A percentile compares a stretch with the other conserved stretches of the same genome.
These are phyloP conservation scores for Talaromyces rugulosus DNA, from an alignment of 2,329 filamentous ascomycete genomes.

Conservation along the genomic window DNA sequence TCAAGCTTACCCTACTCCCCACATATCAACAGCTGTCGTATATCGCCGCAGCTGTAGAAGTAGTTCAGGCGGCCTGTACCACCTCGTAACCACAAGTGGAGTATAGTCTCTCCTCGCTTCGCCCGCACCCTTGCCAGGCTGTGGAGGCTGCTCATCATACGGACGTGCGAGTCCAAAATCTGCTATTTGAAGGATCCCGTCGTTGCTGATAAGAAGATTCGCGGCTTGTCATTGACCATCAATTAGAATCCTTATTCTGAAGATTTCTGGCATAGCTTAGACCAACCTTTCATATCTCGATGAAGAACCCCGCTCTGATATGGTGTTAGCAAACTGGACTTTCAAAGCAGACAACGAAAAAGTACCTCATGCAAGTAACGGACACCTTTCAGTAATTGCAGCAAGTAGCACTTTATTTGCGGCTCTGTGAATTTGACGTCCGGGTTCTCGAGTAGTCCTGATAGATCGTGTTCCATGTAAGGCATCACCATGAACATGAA, in stretches of 20 bases:
- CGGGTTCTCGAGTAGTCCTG: slow-evolving; percentile 91
- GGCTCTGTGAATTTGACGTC: slow-evolving; percentile 79
- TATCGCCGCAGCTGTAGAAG: slow-evolving; percentile 83
- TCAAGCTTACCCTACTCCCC: slow-evolving; percentile 80
- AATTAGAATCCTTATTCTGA: slow-evolving; percentile 7
- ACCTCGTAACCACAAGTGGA: slow-evolving; percentile 90
- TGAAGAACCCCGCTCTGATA: slow-evolving; percentile 72
- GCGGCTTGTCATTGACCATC: slow-evolving; percentile 55
- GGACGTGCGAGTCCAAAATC: slow-evolving; percentile 94
- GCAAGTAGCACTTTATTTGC: slow-evolving; percentile 97
- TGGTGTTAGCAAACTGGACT: slow-evolving; percentile 14
- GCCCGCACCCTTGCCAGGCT: slow-evolving; percentile 72
- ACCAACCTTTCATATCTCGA: slow-evolving; percentile 80
- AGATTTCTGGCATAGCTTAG: not conserved
- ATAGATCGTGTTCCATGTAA: slow-evolving; percentile 99
- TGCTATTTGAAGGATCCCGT: slow-evolving; percentile 88
- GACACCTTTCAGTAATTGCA: slow-evolving; percentile 85
- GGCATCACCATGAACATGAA: slow-evolving; percentile 99
- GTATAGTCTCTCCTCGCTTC: slow-evolving; percentile 89
- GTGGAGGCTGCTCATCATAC: slow-evolving; percentile 80
- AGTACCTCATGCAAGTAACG: slow-evolving; percentile 76
- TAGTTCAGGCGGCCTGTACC: slow-evolving; percentile 94
- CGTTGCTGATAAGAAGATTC: slow-evolving; percentile 93
- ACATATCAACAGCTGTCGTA: slow-evolving; percentile 96
- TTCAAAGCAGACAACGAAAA: not conserved